Evolutionary conservation across 1,284 basidiomycete species (phyloP).

Genomic region (Cutaneotrichosporon arboriforme): DNA sequence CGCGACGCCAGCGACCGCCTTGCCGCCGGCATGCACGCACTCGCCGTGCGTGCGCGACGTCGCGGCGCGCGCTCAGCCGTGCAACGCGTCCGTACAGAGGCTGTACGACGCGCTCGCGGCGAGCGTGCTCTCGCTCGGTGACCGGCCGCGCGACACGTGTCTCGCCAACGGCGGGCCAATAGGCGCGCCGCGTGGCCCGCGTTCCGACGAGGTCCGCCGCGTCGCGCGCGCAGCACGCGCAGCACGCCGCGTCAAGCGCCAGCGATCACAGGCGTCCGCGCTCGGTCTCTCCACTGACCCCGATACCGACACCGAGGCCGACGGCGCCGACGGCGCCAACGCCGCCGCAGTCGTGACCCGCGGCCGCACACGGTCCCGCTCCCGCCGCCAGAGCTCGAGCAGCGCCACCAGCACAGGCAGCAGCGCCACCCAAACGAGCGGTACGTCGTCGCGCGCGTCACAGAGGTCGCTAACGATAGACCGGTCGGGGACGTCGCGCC

Average conservation of each 20-base stretch:
- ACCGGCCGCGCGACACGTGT: background rate
- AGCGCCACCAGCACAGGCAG: too few relatives aligned
- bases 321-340: background rate
- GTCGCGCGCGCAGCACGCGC: background rate
- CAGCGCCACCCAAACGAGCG: too few relatives aligned
- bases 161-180: background rate
- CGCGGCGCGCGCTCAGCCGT: background rate
- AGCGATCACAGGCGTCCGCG: background rate
- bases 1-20: background rate
- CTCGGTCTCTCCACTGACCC: background rate
- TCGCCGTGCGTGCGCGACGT: background rate
- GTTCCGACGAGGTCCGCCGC: background rate
- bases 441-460: too few relatives aligned
- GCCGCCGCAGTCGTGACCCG: background rate
- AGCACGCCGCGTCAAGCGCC: background rate
- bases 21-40: background rate
- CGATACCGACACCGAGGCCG: background rate
- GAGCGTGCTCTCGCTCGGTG: background rate
- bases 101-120: conserved; percentile 2
- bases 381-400: background rate
- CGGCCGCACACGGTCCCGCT: background rate
- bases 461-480: too few relatives aligned
- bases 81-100: background rate
- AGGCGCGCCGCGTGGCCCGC: background rate
- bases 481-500: too few relatives aligned